phyloP scores from a whole-genome alignment of 2,329 filamentous ascomycete species.

The Sclerotinia borealis region DNA sequence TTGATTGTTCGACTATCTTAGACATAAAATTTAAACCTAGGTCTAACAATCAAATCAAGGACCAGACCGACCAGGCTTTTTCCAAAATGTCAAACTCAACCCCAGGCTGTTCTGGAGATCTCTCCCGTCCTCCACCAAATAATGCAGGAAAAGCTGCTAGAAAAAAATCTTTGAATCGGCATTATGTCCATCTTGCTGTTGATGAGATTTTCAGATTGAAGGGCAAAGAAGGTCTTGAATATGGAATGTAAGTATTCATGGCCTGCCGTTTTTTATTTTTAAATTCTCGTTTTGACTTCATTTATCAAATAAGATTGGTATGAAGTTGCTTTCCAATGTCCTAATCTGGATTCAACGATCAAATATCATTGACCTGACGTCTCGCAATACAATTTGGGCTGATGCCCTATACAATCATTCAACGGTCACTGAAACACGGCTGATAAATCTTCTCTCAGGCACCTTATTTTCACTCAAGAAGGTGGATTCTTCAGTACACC shows the following conservation, averaged over 20 bases:
- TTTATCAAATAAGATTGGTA: too few relatives aligned
- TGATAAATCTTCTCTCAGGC: neutral
- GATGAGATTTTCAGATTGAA: too few relatives aligned
- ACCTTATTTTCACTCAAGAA: neutral
- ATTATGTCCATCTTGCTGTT: neutral
- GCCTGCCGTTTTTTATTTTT: too few relatives aligned
- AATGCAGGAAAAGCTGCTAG: neutral
- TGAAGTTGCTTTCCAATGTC: too few relatives aligned
- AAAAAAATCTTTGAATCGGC: neutral
- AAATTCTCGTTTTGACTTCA: neutral
- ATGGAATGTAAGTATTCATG: neutral
- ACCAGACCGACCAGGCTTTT: neutral
- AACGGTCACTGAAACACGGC: too few relatives aligned
- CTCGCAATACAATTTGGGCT: too few relatives aligned
- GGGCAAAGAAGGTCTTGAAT: neutral
- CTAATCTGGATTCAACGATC: neutral
- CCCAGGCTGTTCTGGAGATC: neutral
- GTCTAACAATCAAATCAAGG: neutral
- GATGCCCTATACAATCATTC: too few relatives aligned
- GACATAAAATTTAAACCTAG: too few relatives aligned
- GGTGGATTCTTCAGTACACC: neutral
- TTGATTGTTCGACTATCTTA: neutral
- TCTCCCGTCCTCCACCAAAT: neutral
- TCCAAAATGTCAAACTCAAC: neutral
- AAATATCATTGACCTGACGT: too few relatives aligned